Evolutionary conservation across 2,329 filamentous ascomycete species (phyloP).

Genomic region (Pseudonectria foliicola): DNA sequence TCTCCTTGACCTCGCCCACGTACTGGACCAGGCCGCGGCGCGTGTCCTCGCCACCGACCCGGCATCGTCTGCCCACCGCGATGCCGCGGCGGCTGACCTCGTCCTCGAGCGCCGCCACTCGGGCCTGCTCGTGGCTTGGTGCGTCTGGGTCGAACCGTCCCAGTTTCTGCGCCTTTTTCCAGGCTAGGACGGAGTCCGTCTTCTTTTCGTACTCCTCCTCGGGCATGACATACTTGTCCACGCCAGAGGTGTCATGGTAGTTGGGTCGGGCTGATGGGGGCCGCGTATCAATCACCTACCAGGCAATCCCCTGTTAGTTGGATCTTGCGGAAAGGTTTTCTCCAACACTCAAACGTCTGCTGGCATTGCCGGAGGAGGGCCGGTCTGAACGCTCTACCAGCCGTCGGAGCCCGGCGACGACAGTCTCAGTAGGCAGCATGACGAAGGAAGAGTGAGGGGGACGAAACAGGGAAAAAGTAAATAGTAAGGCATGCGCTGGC

Average conservation of each 20-base stretch:
- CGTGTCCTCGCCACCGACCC: conserved; percentile 59
- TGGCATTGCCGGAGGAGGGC: too few species aligned
- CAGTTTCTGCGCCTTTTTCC: conserved; percentile 94
- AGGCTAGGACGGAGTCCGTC: conserved; percentile 81
- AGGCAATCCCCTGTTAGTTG: conserved; percentile 23
- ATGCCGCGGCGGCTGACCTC: conserved; percentile 67
- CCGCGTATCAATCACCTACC: conserved; percentile 71
- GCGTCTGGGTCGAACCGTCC: conserved; percentile 90
- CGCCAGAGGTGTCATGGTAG: conserved; percentile 70
- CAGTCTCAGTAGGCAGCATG: neutral
- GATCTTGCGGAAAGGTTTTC: conserved; percentile 11
- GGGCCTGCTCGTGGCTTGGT: conserved; percentile 64
- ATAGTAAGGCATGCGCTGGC: neutral
- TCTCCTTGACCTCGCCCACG: conserved; percentile 67
- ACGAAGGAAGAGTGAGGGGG: neutral
- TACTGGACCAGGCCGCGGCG: conserved; percentile 65
- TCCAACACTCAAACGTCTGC: too few species aligned
- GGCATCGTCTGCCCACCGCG: conserved; percentile 53
- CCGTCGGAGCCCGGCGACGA: too few species aligned
- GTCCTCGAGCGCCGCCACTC: conserved; percentile 58
- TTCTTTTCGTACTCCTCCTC: conserved; percentile 77
- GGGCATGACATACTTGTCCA: conserved; percentile 90
- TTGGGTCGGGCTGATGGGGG: conserved; percentile 70
- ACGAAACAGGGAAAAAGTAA: neutral
- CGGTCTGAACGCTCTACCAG: neutral